phyloP scores from a whole-genome alignment of 1,284 basidiomycete species.

The Trametes hirsuta region DNA sequence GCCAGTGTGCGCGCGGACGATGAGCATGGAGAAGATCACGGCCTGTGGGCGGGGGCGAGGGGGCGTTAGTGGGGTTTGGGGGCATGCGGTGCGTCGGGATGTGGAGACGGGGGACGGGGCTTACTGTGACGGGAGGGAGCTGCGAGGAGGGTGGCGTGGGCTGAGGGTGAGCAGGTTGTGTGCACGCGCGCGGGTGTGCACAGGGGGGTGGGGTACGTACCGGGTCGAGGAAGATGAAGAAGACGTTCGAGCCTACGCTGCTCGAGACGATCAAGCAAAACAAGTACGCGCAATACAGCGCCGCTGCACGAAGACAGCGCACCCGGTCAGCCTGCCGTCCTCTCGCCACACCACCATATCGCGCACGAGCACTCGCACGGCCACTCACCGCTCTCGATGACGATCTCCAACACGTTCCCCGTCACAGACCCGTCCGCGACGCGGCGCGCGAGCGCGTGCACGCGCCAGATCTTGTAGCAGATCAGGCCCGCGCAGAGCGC shows the following conservation, averaged over 20 bases:
- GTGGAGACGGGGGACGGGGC: not conserved
- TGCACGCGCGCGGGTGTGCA: not conserved
- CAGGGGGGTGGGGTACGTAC: not conserved
- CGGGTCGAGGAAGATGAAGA: conserved; percentile 8
- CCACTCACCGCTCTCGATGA: conserved; percentile 5
- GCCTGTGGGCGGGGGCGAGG: not conserved
- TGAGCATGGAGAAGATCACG: conserved; percentile 10
- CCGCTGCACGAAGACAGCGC: not conserved
- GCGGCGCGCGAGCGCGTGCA: not conserved
- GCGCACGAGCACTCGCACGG: not conserved
- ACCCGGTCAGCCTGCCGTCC: not conserved
- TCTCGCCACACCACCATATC: not conserved
- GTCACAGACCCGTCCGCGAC: not conserved
- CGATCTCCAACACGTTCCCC: conserved; percentile 6
- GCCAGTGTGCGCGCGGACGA: conserved; percentile 8
- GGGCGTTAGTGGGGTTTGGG: not conserved
- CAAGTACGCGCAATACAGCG: conserved; percentile 11
- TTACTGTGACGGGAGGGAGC: conserved; percentile 9
- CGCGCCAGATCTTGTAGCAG: conserved; percentile 7
- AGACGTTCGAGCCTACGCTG: conserved; percentile 5
- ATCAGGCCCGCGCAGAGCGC: conserved; percentile 9
- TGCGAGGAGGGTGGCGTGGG: not conserved
- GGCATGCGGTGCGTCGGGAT: not conserved
- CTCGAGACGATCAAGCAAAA: conserved; percentile 2
- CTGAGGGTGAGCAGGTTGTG: not conserved